A percentile compares a stretch with the other conserved stretches of the same genome.
phyloP scores from a whole-genome alignment of 495 filamentous ascomycete genomes.

The Aspergillus homomorphus region DNA sequence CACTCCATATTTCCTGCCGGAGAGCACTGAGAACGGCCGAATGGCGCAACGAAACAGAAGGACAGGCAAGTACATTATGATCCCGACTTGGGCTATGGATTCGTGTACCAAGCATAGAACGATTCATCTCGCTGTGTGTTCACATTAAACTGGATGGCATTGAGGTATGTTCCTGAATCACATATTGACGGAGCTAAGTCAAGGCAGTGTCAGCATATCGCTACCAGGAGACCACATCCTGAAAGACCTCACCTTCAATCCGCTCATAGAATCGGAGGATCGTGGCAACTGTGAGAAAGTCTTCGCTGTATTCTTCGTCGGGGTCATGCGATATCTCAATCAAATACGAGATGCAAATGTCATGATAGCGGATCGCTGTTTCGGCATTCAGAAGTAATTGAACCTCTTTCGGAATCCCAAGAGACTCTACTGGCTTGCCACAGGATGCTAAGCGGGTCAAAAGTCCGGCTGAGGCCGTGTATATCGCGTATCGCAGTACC shows the following conservation, averaged over 20 bases:
- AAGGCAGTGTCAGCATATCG: too few species aligned
- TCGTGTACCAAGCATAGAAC: constrained; percentile 14
- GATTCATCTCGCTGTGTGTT: constrained; percentile 11
- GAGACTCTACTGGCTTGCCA: constrained; percentile 6
- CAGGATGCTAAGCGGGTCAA: constrained; percentile 10
- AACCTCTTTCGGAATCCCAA: constrained; percentile 15
- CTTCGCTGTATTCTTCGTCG: constrained; percentile 30
- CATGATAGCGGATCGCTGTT: constrained; percentile 29
- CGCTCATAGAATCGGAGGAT: constrained; percentile 37
- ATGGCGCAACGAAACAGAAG: constrained; percentile 22
- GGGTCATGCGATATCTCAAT: constrained; percentile 27
- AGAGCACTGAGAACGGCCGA: constrained; percentile 31
- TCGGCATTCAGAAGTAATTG: constrained; percentile 21
- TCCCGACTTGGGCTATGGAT: constrained; percentile 16
- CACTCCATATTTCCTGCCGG: constrained; percentile 35
- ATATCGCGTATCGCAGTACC: constrained; percentile 29
- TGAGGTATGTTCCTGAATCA: constrained; percentile 18
- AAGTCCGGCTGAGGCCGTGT: constrained; percentile 29
- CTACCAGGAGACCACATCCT: too few species aligned
- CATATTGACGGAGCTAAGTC: constrained; percentile 16
- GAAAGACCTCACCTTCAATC: constrained; percentile 25
- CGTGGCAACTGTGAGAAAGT: constrained; percentile 29
- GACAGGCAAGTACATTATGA: constrained; percentile 2
- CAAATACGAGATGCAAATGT: constrained; percentile 26
- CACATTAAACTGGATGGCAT: constrained; percentile 18